Evolutionary conservation across 1,284 basidiomycete species (phyloP).

Genomic region (Termitomyces sp.): DNA sequence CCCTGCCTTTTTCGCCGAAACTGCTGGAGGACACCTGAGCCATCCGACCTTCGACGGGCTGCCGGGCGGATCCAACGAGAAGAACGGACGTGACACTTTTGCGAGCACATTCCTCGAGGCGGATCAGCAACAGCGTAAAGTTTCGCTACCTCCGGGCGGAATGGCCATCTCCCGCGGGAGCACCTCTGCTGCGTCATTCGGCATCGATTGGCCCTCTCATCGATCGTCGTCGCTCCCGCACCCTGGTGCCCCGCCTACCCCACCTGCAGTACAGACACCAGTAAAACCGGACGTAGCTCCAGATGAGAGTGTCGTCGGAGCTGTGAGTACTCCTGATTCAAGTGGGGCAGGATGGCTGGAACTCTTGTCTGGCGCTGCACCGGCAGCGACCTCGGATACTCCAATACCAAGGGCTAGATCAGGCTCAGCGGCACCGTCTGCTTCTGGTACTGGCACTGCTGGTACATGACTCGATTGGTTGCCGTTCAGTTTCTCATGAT

Average conservation of each 20-base stretch:
- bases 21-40: background rate
- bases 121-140: slow-evolving; percentile 11
- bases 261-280: background rate
- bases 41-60: background rate
- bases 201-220: slow-evolving; percentile 14
- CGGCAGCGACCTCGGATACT: background rate
- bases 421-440: background rate
- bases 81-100: slow-evolving; percentile 2
- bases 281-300: background rate
- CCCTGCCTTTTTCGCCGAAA: slow-evolving; percentile 1
- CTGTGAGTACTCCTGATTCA: background rate
- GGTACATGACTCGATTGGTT: background rate
- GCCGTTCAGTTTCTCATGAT: background rate
- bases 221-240: background rate
- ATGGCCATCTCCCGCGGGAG: background rate
- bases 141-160: background rate
- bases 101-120: slow-evolving; percentile 14
- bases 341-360: slow-evolving; percentile 1
- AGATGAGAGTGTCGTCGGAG: background rate
- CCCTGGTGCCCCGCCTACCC: slow-evolving; percentile 1
- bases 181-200: slow-evolving; percentile 13
- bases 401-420: background rate
- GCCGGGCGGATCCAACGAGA: background rate
- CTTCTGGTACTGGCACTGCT: background rate
- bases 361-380: background rate